A percentile compares a stretch with the other conserved stretches of the same genome.
phyloP scores from a whole-genome alignment of 2,329 filamentous ascomycete species.

The Neoscytalidium dimidiatum region DNA sequence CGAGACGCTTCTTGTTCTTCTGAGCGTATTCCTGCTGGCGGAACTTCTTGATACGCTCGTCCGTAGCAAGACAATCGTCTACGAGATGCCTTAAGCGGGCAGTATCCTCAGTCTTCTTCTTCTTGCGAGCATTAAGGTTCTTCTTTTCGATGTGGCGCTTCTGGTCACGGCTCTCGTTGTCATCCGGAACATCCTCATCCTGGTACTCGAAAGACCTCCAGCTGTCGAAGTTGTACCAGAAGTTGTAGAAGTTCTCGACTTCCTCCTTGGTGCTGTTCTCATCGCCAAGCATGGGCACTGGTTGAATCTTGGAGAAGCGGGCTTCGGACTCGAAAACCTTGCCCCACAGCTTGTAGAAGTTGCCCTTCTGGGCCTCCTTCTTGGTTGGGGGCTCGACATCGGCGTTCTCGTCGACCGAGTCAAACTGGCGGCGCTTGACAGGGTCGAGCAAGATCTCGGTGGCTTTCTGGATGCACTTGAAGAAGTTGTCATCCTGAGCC shows the following conservation, averaged over 20 bases:
- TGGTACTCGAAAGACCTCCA: conserved; percentile 98
- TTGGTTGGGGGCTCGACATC: conserved; percentile 91
- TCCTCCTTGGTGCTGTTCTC: conserved; percentile 84
- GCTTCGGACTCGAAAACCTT: conserved; percentile 87
- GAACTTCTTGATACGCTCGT: conserved; percentile 98
- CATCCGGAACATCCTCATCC: conserved; percentile 97
- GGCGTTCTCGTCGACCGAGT: conserved; percentile 92
- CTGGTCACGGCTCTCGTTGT: conserved; percentile 98
- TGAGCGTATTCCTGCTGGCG: conserved; percentile 84
- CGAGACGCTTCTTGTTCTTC: conserved; percentile 93
- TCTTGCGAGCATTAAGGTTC: conserved; percentile 95
- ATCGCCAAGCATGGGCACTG: conserved; percentile 83
- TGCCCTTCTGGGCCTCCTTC: conserved; percentile 82
- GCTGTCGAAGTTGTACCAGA: conserved; percentile 99
- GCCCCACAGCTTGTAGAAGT: conserved; percentile 95
- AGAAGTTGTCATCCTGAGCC: conserved; percentile 94
- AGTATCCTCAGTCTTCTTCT: conserved; percentile 99
- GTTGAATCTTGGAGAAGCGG: conserved; percentile 88
- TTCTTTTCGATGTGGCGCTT: conserved; percentile 98
- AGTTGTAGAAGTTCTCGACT: conserved; percentile 97
- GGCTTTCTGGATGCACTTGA: conserved; percentile 99
- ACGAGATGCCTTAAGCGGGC: conserved; percentile 85
- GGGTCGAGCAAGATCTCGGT: conserved; percentile 93
- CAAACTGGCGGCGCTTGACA: conserved; percentile 88
- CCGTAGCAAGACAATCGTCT: conserved; percentile 78